These are phyloP conservation scores for Francoa sonchifolia DNA, from an alignment of 441 rosid genomes.

Conservation along the genomic window DNA sequence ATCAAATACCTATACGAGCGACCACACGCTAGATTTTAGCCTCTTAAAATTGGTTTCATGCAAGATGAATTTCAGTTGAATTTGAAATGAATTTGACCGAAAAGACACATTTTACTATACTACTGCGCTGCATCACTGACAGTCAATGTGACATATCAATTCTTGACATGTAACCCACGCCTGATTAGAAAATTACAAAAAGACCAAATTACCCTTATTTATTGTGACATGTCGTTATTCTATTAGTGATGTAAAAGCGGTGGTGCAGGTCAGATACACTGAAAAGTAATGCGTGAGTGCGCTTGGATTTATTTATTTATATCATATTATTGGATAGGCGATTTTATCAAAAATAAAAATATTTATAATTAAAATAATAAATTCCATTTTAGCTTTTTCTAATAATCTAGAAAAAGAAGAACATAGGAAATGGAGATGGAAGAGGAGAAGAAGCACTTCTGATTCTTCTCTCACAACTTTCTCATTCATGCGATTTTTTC, in stretches of 20 bases:
- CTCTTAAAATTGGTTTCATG: conserved; percentile 19
- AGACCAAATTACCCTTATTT: background rate
- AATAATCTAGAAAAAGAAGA: conserved; percentile 25
- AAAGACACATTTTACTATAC: conserved; percentile 5
- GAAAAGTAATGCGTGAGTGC: no score
- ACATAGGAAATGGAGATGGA: conserved; percentile 46
- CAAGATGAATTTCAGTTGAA: conserved; percentile 37
- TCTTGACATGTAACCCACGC: no score
- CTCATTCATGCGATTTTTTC: background rate
- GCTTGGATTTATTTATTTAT: conserved; percentile 16
- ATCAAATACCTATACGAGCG: no score
- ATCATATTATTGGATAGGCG: conserved; percentile 30
- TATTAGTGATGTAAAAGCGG: conserved; percentile 6
- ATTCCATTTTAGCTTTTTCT: no score
- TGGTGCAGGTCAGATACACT: no score
- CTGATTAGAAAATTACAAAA: no score
- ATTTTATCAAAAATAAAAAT: conserved; percentile 23
- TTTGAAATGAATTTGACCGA: background rate
- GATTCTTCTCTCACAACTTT: conserved; percentile 10
- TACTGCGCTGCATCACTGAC: no score
- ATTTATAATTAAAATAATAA: no score
- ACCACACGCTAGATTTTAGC: conserved; percentile 12
- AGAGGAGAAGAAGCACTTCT: conserved; percentile 28
- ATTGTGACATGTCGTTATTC: conserved; percentile 8
- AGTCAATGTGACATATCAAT: no score